These are phyloP conservation scores for Thinopyrum elongatum DNA, from an alignment of 176 grass and related monocot species.

Conservation along the genomic window DNA sequence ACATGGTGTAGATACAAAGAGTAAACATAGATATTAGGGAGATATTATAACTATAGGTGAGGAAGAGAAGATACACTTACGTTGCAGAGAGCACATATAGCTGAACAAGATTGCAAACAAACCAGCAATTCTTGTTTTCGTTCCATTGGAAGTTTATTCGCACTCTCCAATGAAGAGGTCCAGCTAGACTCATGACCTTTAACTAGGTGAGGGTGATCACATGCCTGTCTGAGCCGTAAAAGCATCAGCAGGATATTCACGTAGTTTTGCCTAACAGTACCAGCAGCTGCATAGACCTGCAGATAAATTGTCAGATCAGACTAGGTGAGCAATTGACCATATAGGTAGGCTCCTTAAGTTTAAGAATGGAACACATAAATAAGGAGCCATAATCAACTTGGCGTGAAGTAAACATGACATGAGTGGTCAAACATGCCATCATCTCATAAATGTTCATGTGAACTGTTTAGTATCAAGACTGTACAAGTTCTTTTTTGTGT, in stretches of 20 bases:
- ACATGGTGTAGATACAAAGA: not conserved
- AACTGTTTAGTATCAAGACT: too few species aligned
- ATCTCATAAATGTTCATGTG: not conserved
- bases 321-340: conserved; percentile 11
- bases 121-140: conserved; percentile 64
- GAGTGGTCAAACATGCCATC: not conserved
- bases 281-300: conserved; percentile 94
- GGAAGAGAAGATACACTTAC: conserved; percentile 46
- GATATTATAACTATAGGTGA: not conserved
- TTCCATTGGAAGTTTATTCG: conserved; percentile 68
- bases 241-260: conserved; percentile 99
- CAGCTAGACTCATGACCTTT: conserved; percentile 67
- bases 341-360: not conserved
- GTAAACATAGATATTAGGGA: not conserved
- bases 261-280: conserved; percentile 98
- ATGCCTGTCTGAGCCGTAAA: conserved; percentile 92
- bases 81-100: conserved; percentile 86
- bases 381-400: not conserved
- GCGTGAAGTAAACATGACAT: not conserved
- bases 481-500: too few species aligned
- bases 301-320: conserved; percentile 15
- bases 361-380: not conserved
- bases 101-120: conserved; percentile 82
- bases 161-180: conserved; percentile 77
- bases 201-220: conserved; percentile 86